Conservation (phyloP, 202 grass and related monocot genomes). For the Schoenoplectus triqueter region DNA sequence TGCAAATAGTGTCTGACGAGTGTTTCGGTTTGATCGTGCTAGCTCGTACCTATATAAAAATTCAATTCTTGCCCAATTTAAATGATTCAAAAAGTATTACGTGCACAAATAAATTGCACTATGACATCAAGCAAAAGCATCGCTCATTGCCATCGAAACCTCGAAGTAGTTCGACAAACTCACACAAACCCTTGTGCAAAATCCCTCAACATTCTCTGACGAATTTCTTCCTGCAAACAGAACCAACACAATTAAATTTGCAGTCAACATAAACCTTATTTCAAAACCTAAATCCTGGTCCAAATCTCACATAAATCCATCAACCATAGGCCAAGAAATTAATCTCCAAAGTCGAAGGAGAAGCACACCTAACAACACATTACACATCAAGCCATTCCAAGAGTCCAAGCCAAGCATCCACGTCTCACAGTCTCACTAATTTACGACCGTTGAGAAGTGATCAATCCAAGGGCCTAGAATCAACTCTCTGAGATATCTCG, state of each 20-base stretch:
- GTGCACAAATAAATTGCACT: neutral
- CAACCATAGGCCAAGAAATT: slow-evolving; percentile 28
- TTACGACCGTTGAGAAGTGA: slow-evolving; percentile 29
- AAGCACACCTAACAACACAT: slow-evolving; percentile 32
- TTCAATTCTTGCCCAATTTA: neutral
- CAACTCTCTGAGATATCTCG: neutral
- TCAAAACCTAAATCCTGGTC: slow-evolving; percentile 19
- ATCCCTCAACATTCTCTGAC: slow-evolving; percentile 25
- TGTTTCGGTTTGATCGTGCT: slow-evolving; percentile 61
- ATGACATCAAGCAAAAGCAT: neutral
- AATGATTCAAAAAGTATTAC: slow-evolving; percentile 37
- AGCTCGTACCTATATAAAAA: neutral
- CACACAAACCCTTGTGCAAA: slow-evolving; percentile 48
- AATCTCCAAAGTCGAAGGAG: slow-evolving; percentile 15
- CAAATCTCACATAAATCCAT: slow-evolving; percentile 24
- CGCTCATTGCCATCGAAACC: slow-evolving; percentile 17
- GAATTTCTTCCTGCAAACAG: slow-evolving; percentile 21
- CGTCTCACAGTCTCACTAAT: neutral
- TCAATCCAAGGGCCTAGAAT: slow-evolving; percentile 40
- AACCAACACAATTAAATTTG: slow-evolving; percentile 13
- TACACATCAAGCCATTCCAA: neutral
- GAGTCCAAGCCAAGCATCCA: neutral
- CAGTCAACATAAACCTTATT: slow-evolving; percentile 24
- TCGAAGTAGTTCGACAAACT: slow-evolving; percentile 55
- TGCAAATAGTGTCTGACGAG: neutral